These are phyloP conservation scores for Lasiosphaeria miniovina DNA, from an alignment of 495 filamentous ascomycete species.

Conservation along the genomic window DNA sequence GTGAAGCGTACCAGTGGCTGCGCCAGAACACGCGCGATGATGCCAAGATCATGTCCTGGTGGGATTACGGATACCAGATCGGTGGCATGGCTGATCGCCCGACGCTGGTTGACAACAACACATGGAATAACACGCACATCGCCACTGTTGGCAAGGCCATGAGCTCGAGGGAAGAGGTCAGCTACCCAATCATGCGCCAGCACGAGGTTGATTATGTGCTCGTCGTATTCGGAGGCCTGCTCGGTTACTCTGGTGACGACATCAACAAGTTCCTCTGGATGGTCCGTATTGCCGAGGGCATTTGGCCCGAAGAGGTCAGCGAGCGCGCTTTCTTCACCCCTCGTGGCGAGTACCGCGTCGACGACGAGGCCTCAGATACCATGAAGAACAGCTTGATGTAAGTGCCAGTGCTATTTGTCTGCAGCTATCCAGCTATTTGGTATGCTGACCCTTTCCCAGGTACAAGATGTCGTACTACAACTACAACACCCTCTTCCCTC, in stretches of 20 bases:
- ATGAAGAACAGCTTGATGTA: conserved; percentile 99
- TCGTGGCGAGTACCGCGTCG: conserved; percentile 92
- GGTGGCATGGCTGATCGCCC: conserved; percentile 99
- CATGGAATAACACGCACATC: conserved; percentile 99
- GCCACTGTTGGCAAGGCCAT: conserved; percentile 99
- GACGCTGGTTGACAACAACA: conserved; percentile 98
- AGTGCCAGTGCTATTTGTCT: conserved; percentile 33
- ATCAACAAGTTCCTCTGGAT: conserved; percentile 99
- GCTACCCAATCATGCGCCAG: conserved; percentile 95
- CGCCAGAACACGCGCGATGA: conserved; percentile 92
- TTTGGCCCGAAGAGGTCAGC: conserved; percentile 98
- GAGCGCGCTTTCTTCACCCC: conserved; percentile 96
- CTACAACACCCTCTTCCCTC: conserved; percentile 86
- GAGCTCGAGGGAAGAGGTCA: conserved; percentile 95
- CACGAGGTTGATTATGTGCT: conserved; percentile 99
- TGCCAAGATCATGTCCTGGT: conserved; percentile 99
- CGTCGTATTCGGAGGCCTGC: conserved; percentile 91
- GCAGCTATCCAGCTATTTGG: neutral
- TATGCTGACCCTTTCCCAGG: conserved; percentile 55
- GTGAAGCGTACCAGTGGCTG: conserved; percentile 99
- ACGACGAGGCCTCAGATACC: conserved; percentile 88
- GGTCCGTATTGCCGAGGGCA: conserved; percentile 98
- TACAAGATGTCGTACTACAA: conserved; percentile 99
- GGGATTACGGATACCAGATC: conserved; percentile 99
- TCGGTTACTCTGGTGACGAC: conserved; percentile 99